Conservation (phyloP, 1,139 yeast genomes). For the Suhomyces coccinellae region DNA sequence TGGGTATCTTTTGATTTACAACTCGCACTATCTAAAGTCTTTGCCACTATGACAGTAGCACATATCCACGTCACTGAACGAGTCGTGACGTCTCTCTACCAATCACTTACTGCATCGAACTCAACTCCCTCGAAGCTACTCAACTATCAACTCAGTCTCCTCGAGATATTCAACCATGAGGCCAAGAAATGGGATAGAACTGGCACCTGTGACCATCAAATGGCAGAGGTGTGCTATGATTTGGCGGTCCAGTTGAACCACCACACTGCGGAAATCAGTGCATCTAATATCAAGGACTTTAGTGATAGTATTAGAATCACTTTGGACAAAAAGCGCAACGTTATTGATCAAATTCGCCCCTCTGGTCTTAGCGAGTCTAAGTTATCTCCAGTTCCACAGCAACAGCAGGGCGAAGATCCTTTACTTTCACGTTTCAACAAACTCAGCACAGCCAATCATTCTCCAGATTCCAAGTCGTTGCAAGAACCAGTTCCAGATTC, state of each 20-base stretch:
- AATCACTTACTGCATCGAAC: slow-evolving; percentile 1
- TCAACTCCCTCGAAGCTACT: slow-evolving; percentile 20
- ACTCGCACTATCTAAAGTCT: neutral
- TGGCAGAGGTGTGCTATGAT: slow-evolving; percentile 33
- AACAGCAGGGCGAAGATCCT: slow-evolving; percentile 12
- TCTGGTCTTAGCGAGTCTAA: neutral
- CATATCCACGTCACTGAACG: slow-evolving; percentile 1
- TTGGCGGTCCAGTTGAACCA: slow-evolving; percentile 19
- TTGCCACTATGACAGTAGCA: neutral
- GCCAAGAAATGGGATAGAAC: slow-evolving; percentile 24
- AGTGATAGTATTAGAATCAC: slow-evolving; percentile 23
- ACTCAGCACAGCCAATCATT: slow-evolving; percentile 4
- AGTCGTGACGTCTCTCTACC: slow-evolving; percentile 3
- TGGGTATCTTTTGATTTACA: neutral
- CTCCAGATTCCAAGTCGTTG: neutral
- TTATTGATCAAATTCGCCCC: slow-evolving; percentile 6
- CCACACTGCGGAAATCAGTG: slow-evolving; percentile 16
- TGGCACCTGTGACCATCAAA: slow-evolving; percentile 43
- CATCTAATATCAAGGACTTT: slow-evolving; percentile 23
- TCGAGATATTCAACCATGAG: slow-evolving; percentile 40
- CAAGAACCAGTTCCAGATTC: neutral
- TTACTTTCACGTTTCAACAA: slow-evolving; percentile 18
- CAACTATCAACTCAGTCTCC: slow-evolving; percentile 31
- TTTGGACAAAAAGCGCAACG: slow-evolving; percentile 20
- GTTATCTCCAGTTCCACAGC: neutral